phyloP scores from a whole-genome alignment of 208 protist genomes.

The Crithidia mellificae region DNA sequence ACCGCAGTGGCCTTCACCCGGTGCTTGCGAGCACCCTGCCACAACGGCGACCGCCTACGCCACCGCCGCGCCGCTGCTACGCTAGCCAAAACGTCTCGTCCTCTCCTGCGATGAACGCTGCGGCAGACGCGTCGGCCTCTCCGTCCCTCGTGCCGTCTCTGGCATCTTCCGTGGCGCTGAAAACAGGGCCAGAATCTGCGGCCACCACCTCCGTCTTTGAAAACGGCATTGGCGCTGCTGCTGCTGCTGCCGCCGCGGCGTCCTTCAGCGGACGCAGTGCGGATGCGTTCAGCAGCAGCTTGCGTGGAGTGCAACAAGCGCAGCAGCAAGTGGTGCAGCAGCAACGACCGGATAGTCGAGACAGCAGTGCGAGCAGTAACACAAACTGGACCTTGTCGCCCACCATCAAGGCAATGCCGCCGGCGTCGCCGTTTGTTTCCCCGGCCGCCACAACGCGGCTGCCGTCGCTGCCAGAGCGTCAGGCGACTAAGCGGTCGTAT shows the following conservation, averaged over 20 bases:
- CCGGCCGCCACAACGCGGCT: slow-evolving; percentile 1
- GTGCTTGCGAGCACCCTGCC: too few species aligned
- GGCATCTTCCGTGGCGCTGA: not conserved
- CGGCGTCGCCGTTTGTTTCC: not conserved
- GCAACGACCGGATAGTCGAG: not conserved
- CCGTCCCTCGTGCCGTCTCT: not conserved
- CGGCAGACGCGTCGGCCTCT: too few species aligned
- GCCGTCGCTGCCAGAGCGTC: slow-evolving; percentile 3
- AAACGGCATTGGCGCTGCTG: not conserved
- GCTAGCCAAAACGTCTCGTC: not conserved
- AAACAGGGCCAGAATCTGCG: not conserved
- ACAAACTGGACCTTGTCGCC: slow-evolving; percentile 15
- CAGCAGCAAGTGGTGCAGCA: not conserved
- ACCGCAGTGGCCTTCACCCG: too few species aligned
- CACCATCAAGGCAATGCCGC: not conserved
- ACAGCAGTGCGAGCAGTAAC: slow-evolving; percentile 1
- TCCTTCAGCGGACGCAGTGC: not conserved
- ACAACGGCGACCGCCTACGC: slow-evolving; percentile 20
- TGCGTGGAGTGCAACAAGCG: too few species aligned
- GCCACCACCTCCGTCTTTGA: not conserved
- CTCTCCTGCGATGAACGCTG: too few species aligned
- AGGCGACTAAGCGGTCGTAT: not conserved
- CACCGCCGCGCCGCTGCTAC: slow-evolving; percentile 29
- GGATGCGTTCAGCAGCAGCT: not conserved
- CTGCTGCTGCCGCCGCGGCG: not conserved